These are phyloP conservation scores for Neoscytalidium dimidiatum DNA, from an alignment of 2,329 filamentous ascomycete genomes.

Conservation along the genomic window DNA sequence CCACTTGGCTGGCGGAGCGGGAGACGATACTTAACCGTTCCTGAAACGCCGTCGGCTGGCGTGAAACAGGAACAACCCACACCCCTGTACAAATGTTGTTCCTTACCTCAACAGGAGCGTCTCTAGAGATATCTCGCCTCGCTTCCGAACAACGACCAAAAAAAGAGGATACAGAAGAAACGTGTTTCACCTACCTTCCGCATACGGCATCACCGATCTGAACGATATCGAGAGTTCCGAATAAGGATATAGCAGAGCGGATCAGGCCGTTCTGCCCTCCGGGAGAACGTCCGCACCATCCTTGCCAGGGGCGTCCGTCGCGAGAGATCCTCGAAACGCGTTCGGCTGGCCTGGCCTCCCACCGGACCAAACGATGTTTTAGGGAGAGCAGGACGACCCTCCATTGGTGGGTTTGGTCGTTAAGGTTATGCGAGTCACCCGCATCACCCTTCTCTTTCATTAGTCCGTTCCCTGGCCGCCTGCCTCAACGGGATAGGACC, in stretches of 20 bases:
- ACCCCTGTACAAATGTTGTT: neutral
- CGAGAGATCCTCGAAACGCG: neutral
- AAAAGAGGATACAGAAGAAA: neutral
- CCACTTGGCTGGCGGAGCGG: neutral
- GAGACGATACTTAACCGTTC: neutral
- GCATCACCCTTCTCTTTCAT: neutral
- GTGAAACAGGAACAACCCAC: neutral
- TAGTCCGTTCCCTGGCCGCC: neutral
- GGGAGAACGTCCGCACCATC: too few species aligned
- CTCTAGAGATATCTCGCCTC: neutral
- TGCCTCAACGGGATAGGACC: neutral
- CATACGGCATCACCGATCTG: neutral
- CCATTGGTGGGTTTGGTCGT: slow-evolving; percentile 4
- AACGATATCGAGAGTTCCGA: neutral
- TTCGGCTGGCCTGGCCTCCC: neutral
- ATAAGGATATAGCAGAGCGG: neutral
- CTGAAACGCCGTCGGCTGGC: neutral
- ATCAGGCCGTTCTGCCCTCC: too few species aligned
- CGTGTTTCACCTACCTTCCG: slow-evolving; percentile 12
- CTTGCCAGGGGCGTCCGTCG: neutral
- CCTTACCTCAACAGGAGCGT: neutral
- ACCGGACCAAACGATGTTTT: neutral
- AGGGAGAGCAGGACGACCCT: neutral
- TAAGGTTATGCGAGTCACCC: neutral
- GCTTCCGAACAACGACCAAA: neutral